Evolutionary conservation across 306 rosid species (phyloP), one percentile per base, ranked within the genome.

Genomic region (Bauhinia variegata): DNA sequence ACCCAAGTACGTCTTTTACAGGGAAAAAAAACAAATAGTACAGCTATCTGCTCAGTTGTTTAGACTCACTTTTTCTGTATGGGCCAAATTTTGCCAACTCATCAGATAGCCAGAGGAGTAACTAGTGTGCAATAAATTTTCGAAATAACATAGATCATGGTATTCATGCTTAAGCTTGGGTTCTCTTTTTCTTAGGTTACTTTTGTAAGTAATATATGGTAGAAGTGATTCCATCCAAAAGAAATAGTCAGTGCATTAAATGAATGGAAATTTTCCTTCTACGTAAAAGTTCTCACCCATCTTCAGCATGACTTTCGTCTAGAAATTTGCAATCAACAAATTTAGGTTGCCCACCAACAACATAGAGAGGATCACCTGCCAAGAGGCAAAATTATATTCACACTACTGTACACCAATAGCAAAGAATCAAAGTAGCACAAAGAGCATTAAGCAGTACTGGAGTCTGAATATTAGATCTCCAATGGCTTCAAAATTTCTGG

Each of bases 321-420:
- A 67, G 62, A 17, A 38, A 50, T 42, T 78, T 84, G 62, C 80
- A 65, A 60, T 81, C 89, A 59, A 75, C 56, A 74, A 71, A 83
- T 63, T 81, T 88, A 9, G 98, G 93, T 72, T 84, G 85, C 41
- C 98, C 98, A 50, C 89, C 96, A 75, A 41, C 84, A 61, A 63
- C 80, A 76, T 88, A 93, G 16, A 89, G 96, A 60, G 97, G 97
- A 80, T 93, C 98, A 18, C 91, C 98, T 93, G 79, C 42, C 3
- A 49, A 54, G 52, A 3, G 65, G 38, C 2, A 62, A 54, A 50
- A n/a, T 5, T 11, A 23, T 4, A 42, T 31, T 15, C 42, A 48
- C 53, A 44, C 13, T n/a, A 18, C 17, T 38, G 10, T 18, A 37
- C 0, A 8, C 70, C 31, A 41, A 10, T 31, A 53, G 51, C 42